Evolutionary conservation across 495 filamentous ascomycete genomes (phyloP).

Genomic region (Podospora sp.): DNA sequence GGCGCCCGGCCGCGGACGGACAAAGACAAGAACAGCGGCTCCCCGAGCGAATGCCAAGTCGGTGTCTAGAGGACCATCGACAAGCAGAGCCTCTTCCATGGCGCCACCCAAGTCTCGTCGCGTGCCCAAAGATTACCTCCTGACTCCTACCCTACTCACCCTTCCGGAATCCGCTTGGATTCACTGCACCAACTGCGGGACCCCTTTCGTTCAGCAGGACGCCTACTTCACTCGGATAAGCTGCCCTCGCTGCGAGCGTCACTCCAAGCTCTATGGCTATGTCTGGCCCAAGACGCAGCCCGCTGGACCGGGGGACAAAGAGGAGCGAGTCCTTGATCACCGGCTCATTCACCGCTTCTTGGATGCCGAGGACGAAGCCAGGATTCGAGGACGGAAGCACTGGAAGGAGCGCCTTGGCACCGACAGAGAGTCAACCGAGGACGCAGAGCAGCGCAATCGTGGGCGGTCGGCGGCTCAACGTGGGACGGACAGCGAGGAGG

Average conservation of each 20-base stretch:
- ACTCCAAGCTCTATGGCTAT: slow-evolving; percentile 93
- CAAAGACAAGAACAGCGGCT: background rate
- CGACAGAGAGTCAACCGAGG: slow-evolving; percentile 10
- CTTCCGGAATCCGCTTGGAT: slow-evolving; percentile 81
- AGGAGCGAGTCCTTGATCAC: slow-evolving; percentile 76
- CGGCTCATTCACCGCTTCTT: slow-evolving; percentile 72
- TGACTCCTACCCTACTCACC: slow-evolving; percentile 70
- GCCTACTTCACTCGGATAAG: slow-evolving; percentile 81
- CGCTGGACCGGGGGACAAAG: slow-evolving; percentile 69
- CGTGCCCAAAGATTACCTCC: slow-evolving; percentile 77
- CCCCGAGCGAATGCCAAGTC: background rate
- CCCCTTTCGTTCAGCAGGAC: slow-evolving; percentile 81
- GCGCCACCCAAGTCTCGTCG: slow-evolving; percentile 37
- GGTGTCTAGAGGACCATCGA: slow-evolving; percentile 6
- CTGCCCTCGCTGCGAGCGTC: slow-evolving; percentile 91
- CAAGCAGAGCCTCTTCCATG: background rate
- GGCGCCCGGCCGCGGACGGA: background rate
- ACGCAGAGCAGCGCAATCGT: slow-evolving; percentile 5
- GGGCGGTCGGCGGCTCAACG: slow-evolving; percentile 6
- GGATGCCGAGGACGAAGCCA: slow-evolving; percentile 64
- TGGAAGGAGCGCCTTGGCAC: slow-evolving; percentile 26
- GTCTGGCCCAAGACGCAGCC: slow-evolving; percentile 93
- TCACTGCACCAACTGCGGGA: slow-evolving; percentile 78
- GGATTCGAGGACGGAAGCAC: slow-evolving; percentile 49
- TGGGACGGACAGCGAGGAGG: slow-evolving; percentile 9